phyloP scores from a whole-genome alignment of 768 basidiomycete genomes.

The Gloeophyllum trabeum region DNA sequence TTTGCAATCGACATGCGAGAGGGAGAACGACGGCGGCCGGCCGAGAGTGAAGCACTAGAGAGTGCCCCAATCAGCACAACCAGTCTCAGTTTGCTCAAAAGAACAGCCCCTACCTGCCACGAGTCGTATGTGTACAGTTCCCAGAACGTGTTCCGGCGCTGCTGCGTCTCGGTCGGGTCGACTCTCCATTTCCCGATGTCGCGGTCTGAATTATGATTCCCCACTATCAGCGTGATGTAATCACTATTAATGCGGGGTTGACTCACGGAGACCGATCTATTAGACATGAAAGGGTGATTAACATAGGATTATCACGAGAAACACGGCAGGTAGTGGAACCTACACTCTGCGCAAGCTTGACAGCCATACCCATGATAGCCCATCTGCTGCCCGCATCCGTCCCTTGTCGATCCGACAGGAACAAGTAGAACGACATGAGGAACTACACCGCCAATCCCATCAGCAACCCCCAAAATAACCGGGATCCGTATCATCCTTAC shows the following conservation, averaged over 20 bases:
- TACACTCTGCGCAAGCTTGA: constrained; percentile 63
- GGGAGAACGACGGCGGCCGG: constrained; percentile 56
- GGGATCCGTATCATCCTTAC: constrained; percentile 25
- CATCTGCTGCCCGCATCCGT: constrained; percentile 53
- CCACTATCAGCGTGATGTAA: not conserved
- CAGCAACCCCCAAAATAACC: constrained; percentile 30
- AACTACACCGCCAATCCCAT: constrained; percentile 30
- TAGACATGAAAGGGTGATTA: constrained; percentile 2
- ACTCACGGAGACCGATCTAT: constrained; percentile 63
- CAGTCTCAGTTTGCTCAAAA: not conserved
- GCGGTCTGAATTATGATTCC: constrained; percentile 38
- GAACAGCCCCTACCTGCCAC: constrained; percentile 15
- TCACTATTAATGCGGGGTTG: not conserved
- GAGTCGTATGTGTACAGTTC: constrained; percentile 32
- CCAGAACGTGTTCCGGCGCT: constrained; percentile 62
- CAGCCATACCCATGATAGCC: constrained; percentile 59
- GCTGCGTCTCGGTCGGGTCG: constrained; percentile 42
- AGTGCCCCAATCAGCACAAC: constrained; percentile 8
- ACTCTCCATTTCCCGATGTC: constrained; percentile 60
- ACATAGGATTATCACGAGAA: constrained; percentile 4
- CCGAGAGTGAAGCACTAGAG: constrained; percentile 58
- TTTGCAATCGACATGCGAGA: constrained; percentile 57
- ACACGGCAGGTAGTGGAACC: constrained; percentile 18
- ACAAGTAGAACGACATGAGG: constrained; percentile 62
- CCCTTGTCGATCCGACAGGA: constrained; percentile 58